A percentile compares a stretch with the other conserved stretches of the same genome.
Evolutionary conservation across 768 basidiomycete genomes (phyloP).

Genomic region (Auriculariales sp.): DNA sequence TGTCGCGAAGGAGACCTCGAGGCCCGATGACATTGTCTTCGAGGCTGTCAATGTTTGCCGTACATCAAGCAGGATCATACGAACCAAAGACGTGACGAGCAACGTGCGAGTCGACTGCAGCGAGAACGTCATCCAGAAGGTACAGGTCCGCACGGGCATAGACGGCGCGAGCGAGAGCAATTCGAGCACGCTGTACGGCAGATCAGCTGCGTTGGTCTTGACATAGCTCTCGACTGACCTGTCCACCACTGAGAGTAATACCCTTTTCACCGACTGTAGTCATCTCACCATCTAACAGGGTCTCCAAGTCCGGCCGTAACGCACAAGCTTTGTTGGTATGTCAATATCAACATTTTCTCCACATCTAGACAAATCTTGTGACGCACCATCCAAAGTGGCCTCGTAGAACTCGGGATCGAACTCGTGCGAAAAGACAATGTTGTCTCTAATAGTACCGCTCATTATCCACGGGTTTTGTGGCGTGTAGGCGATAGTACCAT

Average conservation of each 20-base stretch:
- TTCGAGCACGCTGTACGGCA: constrained; percentile 64
- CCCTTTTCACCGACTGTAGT: constrained; percentile 81
- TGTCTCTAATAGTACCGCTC: constrained; percentile 74
- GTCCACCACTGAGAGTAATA: constrained; percentile 50
- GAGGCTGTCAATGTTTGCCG: constrained; percentile 2
- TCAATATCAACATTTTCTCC: background rate
- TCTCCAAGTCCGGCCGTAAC: constrained; percentile 59
- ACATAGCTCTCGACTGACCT: too few species aligned
- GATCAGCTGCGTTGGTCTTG: too few species aligned
- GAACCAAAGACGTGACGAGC: constrained; percentile 73
- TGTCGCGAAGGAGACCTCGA: constrained; percentile 62
- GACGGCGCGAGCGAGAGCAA: constrained; percentile 75
- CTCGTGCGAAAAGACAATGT: constrained; percentile 82
- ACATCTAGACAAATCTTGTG: background rate
- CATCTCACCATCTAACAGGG: constrained; percentile 69
- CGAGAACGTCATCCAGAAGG: constrained; percentile 81
- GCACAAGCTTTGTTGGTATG: constrained; percentile 50
- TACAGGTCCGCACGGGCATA: constrained; percentile 89
- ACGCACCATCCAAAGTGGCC: constrained; percentile 59
- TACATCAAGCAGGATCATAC: background rate
- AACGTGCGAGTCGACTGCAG: constrained; percentile 77
- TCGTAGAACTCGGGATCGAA: constrained; percentile 80
- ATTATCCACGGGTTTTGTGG: constrained; percentile 85
- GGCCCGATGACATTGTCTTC: constrained; percentile 79
- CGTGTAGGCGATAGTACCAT: constrained; percentile 67